A percentile compares a stretch with the other conserved stretches of the same genome.
Conservation (phyloP, 805 yeast species). For the Zygotorulaspora chibaensis region DNA sequence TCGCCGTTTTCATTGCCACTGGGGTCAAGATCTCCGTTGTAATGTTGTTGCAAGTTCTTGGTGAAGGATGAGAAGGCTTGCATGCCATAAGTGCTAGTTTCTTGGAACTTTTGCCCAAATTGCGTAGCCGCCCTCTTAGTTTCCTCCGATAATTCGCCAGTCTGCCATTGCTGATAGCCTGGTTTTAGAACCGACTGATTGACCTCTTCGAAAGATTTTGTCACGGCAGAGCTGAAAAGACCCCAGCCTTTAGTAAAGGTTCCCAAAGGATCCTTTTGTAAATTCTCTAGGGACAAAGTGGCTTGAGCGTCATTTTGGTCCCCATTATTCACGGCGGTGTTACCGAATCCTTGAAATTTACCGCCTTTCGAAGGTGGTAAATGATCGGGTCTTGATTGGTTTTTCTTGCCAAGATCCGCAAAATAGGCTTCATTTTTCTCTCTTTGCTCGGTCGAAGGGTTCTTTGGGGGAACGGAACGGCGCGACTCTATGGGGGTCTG, state of each 20-base stretch:
- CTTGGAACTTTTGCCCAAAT: slow-evolving; percentile 91
- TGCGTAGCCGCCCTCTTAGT: slow-evolving; percentile 93
- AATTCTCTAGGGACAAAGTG: slow-evolving; percentile 56
- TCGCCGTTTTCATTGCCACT: slow-evolving; percentile 35
- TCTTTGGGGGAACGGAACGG: slow-evolving; percentile 38
- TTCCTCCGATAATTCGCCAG: slow-evolving; percentile 69
- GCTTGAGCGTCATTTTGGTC: slow-evolving; percentile 2
- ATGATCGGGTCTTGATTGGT: slow-evolving; percentile 67
- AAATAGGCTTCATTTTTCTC: slow-evolving; percentile 77
- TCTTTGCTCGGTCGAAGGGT: slow-evolving; percentile 37
- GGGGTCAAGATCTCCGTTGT: slow-evolving; percentile 32
- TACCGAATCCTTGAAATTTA: slow-evolving; percentile 87
- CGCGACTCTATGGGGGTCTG: slow-evolving; percentile 38
- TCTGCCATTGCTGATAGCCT: slow-evolving; percentile 69
- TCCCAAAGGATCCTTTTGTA: slow-evolving; percentile 85
- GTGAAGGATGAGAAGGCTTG: slow-evolving; percentile 62
- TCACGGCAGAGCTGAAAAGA: slow-evolving; percentile 77
- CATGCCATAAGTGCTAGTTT: slow-evolving; percentile 73
- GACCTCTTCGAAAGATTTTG: slow-evolving; percentile 79
- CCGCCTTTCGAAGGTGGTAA: slow-evolving; percentile 95
- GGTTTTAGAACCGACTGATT: slow-evolving; percentile 89
- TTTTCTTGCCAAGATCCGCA: slow-evolving; percentile 69
- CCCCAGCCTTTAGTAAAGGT: slow-evolving; percentile 93
- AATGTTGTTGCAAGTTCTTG: slow-evolving; percentile 37
- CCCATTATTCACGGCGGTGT: slow-evolving; percentile 45